phyloP scores from a whole-genome alignment of 2,329 filamentous ascomycete genomes.

The Colletotrichum falcatum region DNA sequence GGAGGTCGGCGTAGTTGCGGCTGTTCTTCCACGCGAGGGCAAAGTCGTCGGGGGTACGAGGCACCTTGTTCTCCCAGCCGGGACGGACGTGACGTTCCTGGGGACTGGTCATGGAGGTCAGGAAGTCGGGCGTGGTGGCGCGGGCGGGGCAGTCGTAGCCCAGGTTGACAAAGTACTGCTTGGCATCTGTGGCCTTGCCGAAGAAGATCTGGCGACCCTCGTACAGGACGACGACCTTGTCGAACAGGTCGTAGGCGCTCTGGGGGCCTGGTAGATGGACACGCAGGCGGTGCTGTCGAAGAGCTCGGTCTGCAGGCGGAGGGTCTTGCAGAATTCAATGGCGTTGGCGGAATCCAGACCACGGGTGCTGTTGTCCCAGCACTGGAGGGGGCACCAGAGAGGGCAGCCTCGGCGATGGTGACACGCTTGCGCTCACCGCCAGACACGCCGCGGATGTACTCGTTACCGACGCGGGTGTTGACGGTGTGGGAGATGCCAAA shows the following conservation, averaged over 20 bases:
- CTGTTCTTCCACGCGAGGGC: conserved; percentile 69
- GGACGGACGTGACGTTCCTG: conserved; percentile 66
- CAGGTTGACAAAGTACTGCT: conserved; percentile 73
- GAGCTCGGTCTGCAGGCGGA: conserved; percentile 75
- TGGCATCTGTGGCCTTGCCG: conserved; percentile 69
- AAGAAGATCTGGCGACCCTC: conserved; percentile 74
- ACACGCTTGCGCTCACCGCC: conserved; percentile 80
- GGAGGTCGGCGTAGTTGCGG: conserved; percentile 61
- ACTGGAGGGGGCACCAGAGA: conserved; percentile 72
- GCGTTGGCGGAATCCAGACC: conserved; percentile 82
- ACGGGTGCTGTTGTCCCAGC: conserved; percentile 79
- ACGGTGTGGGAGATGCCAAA: conserved; percentile 80
- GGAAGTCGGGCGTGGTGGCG: conserved; percentile 77
- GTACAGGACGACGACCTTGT: conserved; percentile 70
- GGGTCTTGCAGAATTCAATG: conserved; percentile 78
- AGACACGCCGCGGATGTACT: conserved; percentile 79
- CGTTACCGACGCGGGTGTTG: conserved; percentile 80
- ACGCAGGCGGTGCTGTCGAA: conserved; percentile 75
- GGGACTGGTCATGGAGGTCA: conserved; percentile 76
- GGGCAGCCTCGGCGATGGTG: conserved; percentile 70
- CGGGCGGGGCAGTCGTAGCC: conserved; percentile 76
- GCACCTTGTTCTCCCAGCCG: conserved; percentile 67
- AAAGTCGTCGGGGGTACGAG: conserved; percentile 72
- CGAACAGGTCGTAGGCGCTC: conserved; percentile 72
- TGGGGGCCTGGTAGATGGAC: conserved; percentile 80